Evolutionary conservation across 306 rosid species (phyloP), one percentile per base, ranked within the genome.

Genomic region (Chamaecrista fasciculata): DNA sequence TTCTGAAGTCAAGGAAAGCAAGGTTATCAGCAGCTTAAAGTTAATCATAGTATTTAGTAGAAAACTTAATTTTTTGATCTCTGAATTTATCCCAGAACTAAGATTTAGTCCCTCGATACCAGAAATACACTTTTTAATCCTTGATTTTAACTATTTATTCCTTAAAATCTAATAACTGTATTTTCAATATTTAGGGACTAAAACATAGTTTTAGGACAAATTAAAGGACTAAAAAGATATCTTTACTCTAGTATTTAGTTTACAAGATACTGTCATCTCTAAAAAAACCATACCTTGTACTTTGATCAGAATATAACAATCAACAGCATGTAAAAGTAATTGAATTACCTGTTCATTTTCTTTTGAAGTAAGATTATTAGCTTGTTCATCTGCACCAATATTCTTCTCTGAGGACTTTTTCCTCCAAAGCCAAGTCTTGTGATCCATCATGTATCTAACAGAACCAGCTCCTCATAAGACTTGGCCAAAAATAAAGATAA

Each of bases 371-470:
- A 29, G 71, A 57, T 75, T 75, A 57, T 75, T 75, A 39, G 60
- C 44, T 44, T 77, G 82, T 46, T 91, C 96, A 23, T 70, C 53
- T 3, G 83, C 61, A 70, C 74, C 16, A 70, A 49, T 55, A 20
- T 73, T 62, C 81, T 89, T 91, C 81, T 89, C 97, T 4, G 88
- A 74, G 46, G 96, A 83, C 65, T 85, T 91, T 82, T 89, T 91
- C 81, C 72, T 91, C 97, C 97, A 86, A 64, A 70, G 86, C 96
- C 97, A 91, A 6, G 90, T 4, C 77, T 87, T 89, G 36, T 78
- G 81, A 77, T 91, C 97, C 97, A 91, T 91, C 62, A 63, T 68
- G 48, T 11, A 39, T 26, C 43, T 33, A 20, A 21, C 12, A 51
- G 47, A 12, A 25, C 2, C 28, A 43, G 25, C 26, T 53, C 37